Evolutionary conservation across 2,329 filamentous ascomycete genomes (phyloP), one percentile per base, ranked within the genome.

Genomic region (Ophiocordyceps camponoti-floridani): DNA sequence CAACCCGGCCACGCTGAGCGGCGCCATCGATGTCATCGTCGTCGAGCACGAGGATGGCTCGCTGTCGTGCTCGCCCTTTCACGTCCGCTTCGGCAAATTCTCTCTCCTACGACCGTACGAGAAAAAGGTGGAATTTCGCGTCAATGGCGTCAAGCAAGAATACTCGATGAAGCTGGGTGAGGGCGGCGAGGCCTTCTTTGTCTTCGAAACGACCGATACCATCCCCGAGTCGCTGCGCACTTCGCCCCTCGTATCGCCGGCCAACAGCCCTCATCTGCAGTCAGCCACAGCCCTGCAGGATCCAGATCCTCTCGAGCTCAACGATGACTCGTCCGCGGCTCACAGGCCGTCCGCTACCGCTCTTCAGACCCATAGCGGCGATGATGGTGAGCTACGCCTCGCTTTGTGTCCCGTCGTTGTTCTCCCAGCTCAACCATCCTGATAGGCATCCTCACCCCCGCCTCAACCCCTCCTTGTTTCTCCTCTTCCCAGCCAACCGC

Each of bases 81-180:
- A 98, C 62, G 91, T 98, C 52, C 87, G 91, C 55, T 98, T 98
- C 63, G 91, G 91, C 62, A 98, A 98, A 67, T 96, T 96, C 68
- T 94, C 89, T 48, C 73, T 98, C 37, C 68, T 98, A 56, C 83
- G 91, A 19, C 91, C 91, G 0, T 95, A 81, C 48, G 91, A 98
- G 64, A 98, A 98, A 67, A 98, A 96, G 75, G 91, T 98, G 56
- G 88, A 96, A 64, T 98, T 98, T 66, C 76, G 75, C 54, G 88
- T 98, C 72, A 98, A 98, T 70, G 83, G 84, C 56, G 67, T 75
- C 48, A 93, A 91, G 64, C 87, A 94, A 61, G 73, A 91, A 52
- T 95, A 94, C 68, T 79, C 91, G 42, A 98, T 98, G 91, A 98
- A 98, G 66, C 73, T 98, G 18, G 91, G 91, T 41, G 91, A 98